Base-by-base conservation (phyloP, 2,329 filamentous ascomycete genomes). In the Trichoderma hamatum region DNA sequence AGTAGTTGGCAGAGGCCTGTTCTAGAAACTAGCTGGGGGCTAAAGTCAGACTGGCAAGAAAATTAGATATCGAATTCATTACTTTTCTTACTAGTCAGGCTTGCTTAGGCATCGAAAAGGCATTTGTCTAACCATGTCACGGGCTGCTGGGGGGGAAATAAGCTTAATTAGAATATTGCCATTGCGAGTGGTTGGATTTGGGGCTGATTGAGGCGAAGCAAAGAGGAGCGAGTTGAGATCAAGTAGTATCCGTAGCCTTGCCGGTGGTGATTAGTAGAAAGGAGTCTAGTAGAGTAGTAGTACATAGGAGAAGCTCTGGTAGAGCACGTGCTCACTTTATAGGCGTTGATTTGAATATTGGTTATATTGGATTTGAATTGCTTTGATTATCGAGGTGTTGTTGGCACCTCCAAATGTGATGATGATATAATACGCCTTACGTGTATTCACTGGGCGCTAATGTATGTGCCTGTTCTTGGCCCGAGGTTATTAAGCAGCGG, bases 131-230 rank as follows among this genome's bases (percentile, higher is more conserved):
- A 43, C 39, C 39, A 55, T 21, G 49, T 43, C 39, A n/a, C 16
- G 49, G n/a, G 61, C 36, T 51, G 61, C 21, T 51, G 39, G 34
- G 46, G 60, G 59, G 49, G 21, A 21, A 54, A 39, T 64, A 64
- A 64, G 61, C 61, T 64, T 64, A 64, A 55, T 64, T 64, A 24
- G 9, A 10, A 11, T 64, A 21, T 43, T 61, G 24, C 24, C 24
- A 43, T 49, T 43, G 24, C 39, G 49, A 58, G 43, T 63, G 60
- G 64, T 61, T 60, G 21, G 46, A n/a, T 51, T 67, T 30, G 64
- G 64, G 55, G 36, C 52, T 60, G 28, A 67, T 34, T 49, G 54
- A 59, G 64, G 64, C 64, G 52, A 60, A 46, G 64, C 52, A 60
- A 28, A 56, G 61, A 65, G 19, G 21, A 55, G 26, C 9, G 24